Evolutionary conservation across 257 asterid species (phyloP), one percentile per base, ranked within the genome.

Genomic region (Oldenlandia corymbosa): DNA sequence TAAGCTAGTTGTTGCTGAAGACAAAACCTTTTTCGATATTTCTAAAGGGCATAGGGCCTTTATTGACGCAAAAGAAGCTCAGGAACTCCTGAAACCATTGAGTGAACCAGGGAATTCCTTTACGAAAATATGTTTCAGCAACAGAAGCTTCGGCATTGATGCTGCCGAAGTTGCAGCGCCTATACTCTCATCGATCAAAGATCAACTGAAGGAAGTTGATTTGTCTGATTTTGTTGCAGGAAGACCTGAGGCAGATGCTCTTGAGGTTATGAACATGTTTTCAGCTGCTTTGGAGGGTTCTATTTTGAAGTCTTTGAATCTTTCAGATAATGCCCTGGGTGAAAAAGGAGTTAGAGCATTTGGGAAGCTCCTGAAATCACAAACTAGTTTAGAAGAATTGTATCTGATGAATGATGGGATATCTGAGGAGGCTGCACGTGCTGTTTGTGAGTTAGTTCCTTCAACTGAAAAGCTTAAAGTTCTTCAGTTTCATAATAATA

Each of bases 171-270:
- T 93, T 57, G 96, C 96, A 20, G 95, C 84, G 17, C 95, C 99
- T 28, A 84, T 90, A 73, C 79, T 93, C 62, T 80, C 84, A 51
- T 73, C 88, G 69, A 65, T 93, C 14, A 90, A 85, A 83, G 78
- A 76, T 79, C 97, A 87, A 48, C 74, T 93, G 66, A 85, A 77
- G 80, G 96, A 89, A 71, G 94, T 93, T n/a, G 94, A 93, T 79
- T 71, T 93, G 51, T 85, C 97, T 6, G 99, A 93, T 85, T 93
- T 92, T 75, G 95, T 93, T 53, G 97, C 99, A 1, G 99, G 99
- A 71, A 80, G 99, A 67, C 81, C 91, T 7, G 99, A 93, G 77
- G 94, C 75, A 1, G 97, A 90, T 67, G 97, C 99, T 60, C 99
- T 93, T 68, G 90, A 87, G 37, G 99, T 90, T 55, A 93, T 90